Evolutionary conservation across 768 basidiomycete genomes (phyloP), one percentile per base, ranked within the genome.

Genomic region (Lactarius pseudohatsudake): DNA sequence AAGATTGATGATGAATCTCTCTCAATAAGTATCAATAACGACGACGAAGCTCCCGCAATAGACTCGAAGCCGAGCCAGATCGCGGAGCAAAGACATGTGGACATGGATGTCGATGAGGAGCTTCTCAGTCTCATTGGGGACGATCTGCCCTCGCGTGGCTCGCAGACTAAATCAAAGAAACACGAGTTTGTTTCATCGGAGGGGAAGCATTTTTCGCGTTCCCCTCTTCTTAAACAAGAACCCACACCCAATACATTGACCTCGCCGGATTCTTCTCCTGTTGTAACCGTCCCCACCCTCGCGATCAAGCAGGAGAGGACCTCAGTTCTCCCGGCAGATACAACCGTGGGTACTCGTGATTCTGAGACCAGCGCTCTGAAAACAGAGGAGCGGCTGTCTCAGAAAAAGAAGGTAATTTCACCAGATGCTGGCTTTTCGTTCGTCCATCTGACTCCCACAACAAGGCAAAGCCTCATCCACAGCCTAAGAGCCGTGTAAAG

Each of bases 51-150:
- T 38, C 11, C 56, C 15, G 30, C 58, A 38, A 38, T 26, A 11
- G 65, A 63, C 20, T 22, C 28, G 40, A 56, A 58, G 50, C 57
- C 18, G 36, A 32, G 32, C 26, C 57, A 63, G 18, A 45, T 43
- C 20, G n/a, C 9, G 30, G 66, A 60, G 13, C 62, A 45, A 56
- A 64, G 80, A 60, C 76, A 65, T 78, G 78, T 76, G 73, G 78
- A 87, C 62, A 82, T 86, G 28, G 87, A 88, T 65, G 84, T 83
- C 15, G 82, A 83, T 13, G 79, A 88, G 69, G 90, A 91, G 75
- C 75, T 91, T 58, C 79, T 90, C 64, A 88, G 88, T 71, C 78
- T 91, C 30, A 78, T 91, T 36, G 89, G 88, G 71, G 88, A 69
- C 5, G 66, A 58, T 40, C 41, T 55, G 58, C 65, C 65, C 18